These are phyloP conservation scores for Raffaelea ambrosiae DNA, from an alignment of 2,329 filamentous ascomycete genomes.

Conservation along the genomic window DNA sequence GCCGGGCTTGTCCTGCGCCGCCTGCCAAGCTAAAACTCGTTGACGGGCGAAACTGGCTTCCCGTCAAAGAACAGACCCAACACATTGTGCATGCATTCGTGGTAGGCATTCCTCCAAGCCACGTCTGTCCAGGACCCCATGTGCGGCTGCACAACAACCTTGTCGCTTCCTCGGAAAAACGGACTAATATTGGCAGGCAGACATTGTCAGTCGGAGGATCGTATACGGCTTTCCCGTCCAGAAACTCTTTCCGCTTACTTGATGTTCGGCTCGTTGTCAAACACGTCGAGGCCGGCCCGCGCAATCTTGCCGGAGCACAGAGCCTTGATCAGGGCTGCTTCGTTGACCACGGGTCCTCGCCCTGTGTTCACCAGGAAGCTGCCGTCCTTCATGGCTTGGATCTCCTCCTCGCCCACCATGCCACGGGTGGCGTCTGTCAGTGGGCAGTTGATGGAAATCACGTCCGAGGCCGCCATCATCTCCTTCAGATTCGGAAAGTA, in stretches of 20 bases:
- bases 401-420: conserved; percentile 1
- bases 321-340: conserved; percentile 20
- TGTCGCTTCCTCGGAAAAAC: conserved; percentile 30
- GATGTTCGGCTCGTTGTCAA: conserved; percentile 32
- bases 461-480: neutral
- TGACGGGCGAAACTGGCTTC: neutral
- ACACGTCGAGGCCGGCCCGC: conserved; percentile 40
- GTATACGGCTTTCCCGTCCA: neutral
- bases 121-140: conserved; percentile 34
- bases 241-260: conserved; percentile 21
- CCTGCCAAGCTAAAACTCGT: neutral
- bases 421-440: neutral
- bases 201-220: neutral
- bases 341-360: conserved; percentile 39
- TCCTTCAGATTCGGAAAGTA: neutral
- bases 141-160: conserved; percentile 34
- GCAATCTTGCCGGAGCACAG: conserved; percentile 38
- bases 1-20: too few species aligned
- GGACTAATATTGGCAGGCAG: too few species aligned
- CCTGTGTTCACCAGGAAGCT: conserved; percentile 42
- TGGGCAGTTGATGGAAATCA: neutral
- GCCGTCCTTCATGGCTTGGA: conserved; percentile 35
- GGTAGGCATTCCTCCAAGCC: conserved; percentile 18
- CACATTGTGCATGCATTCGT: neutral
- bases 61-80: neutral